These are phyloP conservation scores for Populus euphratica DNA, from an alignment of 345 rosid species.

Conservation along the genomic window DNA sequence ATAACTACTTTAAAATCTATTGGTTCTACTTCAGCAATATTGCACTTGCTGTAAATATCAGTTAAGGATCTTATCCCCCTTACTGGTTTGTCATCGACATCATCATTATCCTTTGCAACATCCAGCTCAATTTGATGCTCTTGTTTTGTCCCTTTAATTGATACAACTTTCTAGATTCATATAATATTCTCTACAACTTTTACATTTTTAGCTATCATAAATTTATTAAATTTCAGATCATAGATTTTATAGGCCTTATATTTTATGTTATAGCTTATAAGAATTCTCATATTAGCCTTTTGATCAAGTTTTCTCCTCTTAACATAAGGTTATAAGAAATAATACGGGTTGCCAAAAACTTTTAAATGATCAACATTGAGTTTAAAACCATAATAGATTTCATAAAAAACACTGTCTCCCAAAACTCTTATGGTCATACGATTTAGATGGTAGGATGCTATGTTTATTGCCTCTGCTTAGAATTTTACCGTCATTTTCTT, in stretches of 20 bases:
- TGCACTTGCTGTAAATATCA: background rate
- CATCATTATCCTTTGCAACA: rapidly evolving
- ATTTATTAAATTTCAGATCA: too few species aligned
- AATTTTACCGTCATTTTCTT: background rate
- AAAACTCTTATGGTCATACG: rapidly evolving
- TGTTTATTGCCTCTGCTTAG: background rate
- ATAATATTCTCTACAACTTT: too few species aligned
- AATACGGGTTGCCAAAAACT: rapidly evolving
- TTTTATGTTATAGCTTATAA: rapidly evolving
- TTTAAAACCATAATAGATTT: background rate
- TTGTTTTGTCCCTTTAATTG: rapidly evolving
- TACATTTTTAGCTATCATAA: background rate
- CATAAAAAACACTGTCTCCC: rapidly evolving
- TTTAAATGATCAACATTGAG: background rate
- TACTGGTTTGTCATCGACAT: rapidly evolving
- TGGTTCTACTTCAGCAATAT: background rate
- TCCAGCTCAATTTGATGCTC: rapidly evolving
- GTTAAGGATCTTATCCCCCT: background rate
- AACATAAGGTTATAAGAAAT: background rate
- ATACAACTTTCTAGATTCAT: rapidly evolving
- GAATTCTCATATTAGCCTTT: rapidly evolving
- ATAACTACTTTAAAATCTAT: too few species aligned
- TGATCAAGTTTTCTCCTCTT: too few species aligned
- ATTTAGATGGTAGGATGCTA: too few species aligned
- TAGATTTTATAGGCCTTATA: background rate